phyloP scores from a whole-genome alignment of 305 asterid genomes.

The Fraxinus dipetala region DNA sequence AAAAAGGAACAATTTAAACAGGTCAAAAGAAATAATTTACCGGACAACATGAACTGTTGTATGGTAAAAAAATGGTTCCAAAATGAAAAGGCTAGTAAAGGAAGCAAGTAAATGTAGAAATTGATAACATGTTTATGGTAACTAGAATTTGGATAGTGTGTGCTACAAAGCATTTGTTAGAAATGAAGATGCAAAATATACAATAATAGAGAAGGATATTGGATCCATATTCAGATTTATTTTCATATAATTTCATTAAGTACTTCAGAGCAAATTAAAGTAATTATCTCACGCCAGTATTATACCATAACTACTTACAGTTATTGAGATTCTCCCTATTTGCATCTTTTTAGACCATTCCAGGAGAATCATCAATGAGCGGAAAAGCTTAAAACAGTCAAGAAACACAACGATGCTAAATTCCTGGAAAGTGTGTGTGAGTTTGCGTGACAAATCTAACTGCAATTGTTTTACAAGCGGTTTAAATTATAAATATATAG shows the following conservation, averaged over 20 bases:
- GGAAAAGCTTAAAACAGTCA: neutral
- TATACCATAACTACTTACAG: neutral
- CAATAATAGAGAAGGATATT: neutral
- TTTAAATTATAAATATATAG: too few relatives aligned
- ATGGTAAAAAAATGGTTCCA: neutral
- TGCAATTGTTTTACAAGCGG: neutral
- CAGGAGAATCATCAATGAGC: neutral
- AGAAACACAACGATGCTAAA: neutral
- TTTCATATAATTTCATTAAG: neutral
- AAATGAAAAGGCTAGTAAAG: constrained; percentile 5
- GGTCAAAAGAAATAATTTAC: neutral
- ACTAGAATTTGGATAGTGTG: neutral
- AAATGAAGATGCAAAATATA: constrained; percentile 12
- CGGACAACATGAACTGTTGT: neutral
- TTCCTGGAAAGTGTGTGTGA: neutral
- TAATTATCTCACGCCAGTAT: neutral
- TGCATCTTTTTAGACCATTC: neutral
- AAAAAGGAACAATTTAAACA: constrained; percentile 7
- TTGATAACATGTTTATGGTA: constrained; percentile 1
- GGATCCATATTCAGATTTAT: neutral
- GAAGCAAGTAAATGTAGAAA: neutral
- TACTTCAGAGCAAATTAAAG: neutral
- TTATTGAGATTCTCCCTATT: neutral
- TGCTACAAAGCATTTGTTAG: neutral
- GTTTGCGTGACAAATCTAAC: neutral